Conservation (phyloP, 768 basidiomycete genomes). For the Leccinum truebloodii region DNA sequence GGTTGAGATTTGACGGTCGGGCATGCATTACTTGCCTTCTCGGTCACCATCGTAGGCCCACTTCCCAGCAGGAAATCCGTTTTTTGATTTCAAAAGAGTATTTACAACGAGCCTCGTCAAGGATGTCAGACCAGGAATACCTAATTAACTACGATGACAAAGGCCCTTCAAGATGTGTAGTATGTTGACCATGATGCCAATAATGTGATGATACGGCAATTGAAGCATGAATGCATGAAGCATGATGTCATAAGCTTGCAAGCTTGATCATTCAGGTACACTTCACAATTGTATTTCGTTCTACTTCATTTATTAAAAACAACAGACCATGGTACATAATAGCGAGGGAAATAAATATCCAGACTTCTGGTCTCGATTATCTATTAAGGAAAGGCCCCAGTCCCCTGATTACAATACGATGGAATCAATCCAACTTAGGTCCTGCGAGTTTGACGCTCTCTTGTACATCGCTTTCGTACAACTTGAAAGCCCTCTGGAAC, state of each 20-base stretch:
- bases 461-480: conserved; percentile 87
- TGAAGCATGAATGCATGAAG: neutral
- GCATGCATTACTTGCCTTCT: conserved; percentile 30
- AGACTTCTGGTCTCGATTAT: neutral
- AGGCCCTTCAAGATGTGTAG: conserved; percentile 12
- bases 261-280: neutral
- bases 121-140: conserved; percentile 10
- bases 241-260: too few relatives aligned
- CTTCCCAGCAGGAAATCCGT: conserved; percentile 21
- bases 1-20: conserved; percentile 30
- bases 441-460: conserved; percentile 82
- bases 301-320: neutral
- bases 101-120: neutral
- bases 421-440: conserved; percentile 44
- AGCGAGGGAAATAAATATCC: neutral
- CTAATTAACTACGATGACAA: neutral
- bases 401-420: neutral
- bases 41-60: conserved; percentile 14
- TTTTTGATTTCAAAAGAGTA: conserved; percentile 13
- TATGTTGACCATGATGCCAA: conserved; percentile 17
- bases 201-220: too few relatives aligned
- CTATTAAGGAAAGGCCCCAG: neutral
- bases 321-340: conserved; percentile 9
- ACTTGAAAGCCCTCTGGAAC: conserved; percentile 92
- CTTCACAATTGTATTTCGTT: conserved; percentile 9